These are phyloP conservation scores for Zoysia pacifica DNA, from an alignment of 176 grass and related monocot species.

Conservation along the genomic window DNA sequence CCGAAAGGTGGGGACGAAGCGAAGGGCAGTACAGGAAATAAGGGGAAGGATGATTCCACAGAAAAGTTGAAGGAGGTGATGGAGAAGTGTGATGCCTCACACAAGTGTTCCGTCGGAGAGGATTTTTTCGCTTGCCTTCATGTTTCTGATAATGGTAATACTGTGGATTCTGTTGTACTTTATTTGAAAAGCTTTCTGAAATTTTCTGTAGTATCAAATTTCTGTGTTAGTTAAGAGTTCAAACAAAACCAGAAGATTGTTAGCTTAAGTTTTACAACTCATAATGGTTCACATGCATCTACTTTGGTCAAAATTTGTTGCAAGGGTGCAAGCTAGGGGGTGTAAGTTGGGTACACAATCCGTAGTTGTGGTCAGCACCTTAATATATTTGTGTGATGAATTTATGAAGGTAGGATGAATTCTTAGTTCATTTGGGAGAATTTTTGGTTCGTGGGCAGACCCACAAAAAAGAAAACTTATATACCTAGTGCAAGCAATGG, in stretches of 20 bases:
- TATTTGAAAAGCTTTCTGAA: not conserved
- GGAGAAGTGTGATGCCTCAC: slow-evolving; percentile 11
- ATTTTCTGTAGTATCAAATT: not conserved
- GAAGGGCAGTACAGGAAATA: slow-evolving; percentile 11
- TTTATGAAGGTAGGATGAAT: no score
- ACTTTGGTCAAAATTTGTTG: not conserved
- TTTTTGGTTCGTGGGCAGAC: no score
- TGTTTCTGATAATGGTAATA: slow-evolving; percentile 39
- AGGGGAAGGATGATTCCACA: not conserved
- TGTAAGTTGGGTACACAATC: no score
- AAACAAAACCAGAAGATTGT: not conserved
- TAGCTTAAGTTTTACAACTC: not conserved
- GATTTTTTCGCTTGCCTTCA: slow-evolving; percentile 45
- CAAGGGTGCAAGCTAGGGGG: not conserved
- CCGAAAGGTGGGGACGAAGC: slow-evolving; percentile 9
- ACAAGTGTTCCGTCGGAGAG: not conserved
- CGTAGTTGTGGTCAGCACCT: no score
- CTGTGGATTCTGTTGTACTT: slow-evolving; percentile 2
- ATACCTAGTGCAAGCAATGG: not conserved
- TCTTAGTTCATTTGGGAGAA: no score
- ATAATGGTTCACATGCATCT: not conserved
- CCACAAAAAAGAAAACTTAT: no score
- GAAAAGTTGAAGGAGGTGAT: not conserved
- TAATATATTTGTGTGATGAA: no score
- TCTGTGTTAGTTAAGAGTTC: not conserved